A percentile compares a stretch with the other conserved stretches of the same genome.
phyloP scores from a whole-genome alignment of 2,329 filamentous ascomycete species.

The Teratosphaeria viscida region DNA sequence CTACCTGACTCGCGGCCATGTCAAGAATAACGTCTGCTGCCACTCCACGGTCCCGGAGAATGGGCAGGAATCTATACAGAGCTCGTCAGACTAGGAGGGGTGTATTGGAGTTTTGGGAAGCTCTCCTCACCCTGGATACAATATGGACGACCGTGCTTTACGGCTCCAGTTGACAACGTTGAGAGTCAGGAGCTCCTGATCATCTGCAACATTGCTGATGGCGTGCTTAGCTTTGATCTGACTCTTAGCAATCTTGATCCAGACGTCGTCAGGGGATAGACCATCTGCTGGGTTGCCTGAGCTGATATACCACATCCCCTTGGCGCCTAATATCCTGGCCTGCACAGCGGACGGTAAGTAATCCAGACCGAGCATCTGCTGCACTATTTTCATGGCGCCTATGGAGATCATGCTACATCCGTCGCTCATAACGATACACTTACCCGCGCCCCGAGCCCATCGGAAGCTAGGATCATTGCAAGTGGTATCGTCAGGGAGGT shows the following conservation, averaged over 20 bases:
- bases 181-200: constrained; percentile 38
- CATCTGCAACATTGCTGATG: constrained; percentile 12
- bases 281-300: not conserved
- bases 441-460: constrained; percentile 5
- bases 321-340: constrained; percentile 60
- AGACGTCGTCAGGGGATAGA: constrained; percentile 27
- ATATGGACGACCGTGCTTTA: constrained; percentile 39
- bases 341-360: constrained; percentile 57
- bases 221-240: constrained; percentile 50
- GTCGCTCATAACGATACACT: constrained; percentile 34
- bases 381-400: constrained; percentile 45
- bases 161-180: constrained; percentile 48
- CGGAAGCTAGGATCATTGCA: constrained; percentile 26
- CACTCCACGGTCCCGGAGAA: constrained; percentile 52
- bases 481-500: constrained; percentile 22
- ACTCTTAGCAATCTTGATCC: constrained; percentile 56
- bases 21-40: constrained; percentile 36
- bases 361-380: constrained; percentile 38
- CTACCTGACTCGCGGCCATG: constrained; percentile 42
- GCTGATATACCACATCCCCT: constrained; percentile 60
- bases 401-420: constrained; percentile 56
- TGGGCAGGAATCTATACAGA: constrained; percentile 44
- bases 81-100: not conserved
- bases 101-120: not conserved
- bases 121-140: constrained; percentile 48